These are phyloP conservation scores for Vanderwaltozyma yarrowii DNA, from an alignment of 805 yeast species.

Conservation along the genomic window DNA sequence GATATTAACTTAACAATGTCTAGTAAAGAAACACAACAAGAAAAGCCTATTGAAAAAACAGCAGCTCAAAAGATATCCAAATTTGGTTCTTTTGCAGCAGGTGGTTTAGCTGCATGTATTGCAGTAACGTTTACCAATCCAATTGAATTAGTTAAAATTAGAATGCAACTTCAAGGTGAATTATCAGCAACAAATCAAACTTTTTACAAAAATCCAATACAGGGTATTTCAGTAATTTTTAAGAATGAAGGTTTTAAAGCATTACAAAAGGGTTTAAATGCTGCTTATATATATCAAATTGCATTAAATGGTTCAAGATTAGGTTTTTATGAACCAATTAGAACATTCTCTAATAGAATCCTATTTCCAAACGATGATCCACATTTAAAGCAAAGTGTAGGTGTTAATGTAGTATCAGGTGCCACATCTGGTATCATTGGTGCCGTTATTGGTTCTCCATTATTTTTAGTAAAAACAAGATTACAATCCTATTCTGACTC, in stretches of 20 bases:
- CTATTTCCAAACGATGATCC: constrained; percentile 44
- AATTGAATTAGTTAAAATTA: constrained; percentile 83
- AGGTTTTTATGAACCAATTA: constrained; percentile 86
- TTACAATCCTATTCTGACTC: constrained; percentile 82
- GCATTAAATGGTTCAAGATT: constrained; percentile 90
- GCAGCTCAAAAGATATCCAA: constrained; percentile 56
- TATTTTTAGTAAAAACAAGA: constrained; percentile 86
- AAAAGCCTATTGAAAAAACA: constrained; percentile 21
- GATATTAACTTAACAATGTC: too few relatives aligned
- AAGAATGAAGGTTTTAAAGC: constrained; percentile 81
- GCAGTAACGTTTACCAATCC: constrained; percentile 98
- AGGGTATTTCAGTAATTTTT: constrained; percentile 64
- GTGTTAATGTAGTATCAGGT: constrained; percentile 70
- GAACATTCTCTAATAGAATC: constrained; percentile 46
- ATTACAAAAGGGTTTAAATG: constrained; percentile 76
- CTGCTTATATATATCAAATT: constrained; percentile 86
- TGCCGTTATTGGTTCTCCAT: constrained; percentile 82
- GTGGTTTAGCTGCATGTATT: constrained; percentile 92
- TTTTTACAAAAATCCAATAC: constrained; percentile 74
- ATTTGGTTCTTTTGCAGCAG: constrained; percentile 76
- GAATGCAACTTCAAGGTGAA: constrained; percentile 97
- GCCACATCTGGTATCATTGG: constrained; percentile 81
- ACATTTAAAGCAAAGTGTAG: constrained; percentile 37
- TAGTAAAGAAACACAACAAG: too few relatives aligned
- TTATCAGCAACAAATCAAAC: constrained; percentile 42